Percentiles rank a stretch among this genome's conserved stretches.
Evolutionary conservation across 768 basidiomycete genomes (phyloP).

Genomic region (Serpula lacrymans): DNA sequence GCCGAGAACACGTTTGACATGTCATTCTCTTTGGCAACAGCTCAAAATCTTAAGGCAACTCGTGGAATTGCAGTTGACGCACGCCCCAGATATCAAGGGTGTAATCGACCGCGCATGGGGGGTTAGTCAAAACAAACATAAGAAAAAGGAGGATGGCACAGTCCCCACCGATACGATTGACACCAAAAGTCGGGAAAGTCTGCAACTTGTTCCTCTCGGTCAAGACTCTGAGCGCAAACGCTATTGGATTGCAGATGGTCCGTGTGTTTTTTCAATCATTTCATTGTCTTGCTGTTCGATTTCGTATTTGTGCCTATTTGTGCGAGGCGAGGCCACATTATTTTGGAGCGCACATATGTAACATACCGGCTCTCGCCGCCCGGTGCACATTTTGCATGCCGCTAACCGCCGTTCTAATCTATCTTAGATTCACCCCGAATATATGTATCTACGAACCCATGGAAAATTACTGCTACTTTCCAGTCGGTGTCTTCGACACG

Average conservation of each 20-base stretch:
- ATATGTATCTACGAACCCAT: constrained; percentile 84
- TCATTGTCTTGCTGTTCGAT: constrained; percentile 18
- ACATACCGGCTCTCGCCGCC: constrained; percentile 38
- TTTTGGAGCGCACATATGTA: no score
- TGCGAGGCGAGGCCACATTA: constrained; percentile 43
- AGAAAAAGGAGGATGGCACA: constrained; percentile 65
- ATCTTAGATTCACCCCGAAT: constrained; percentile 78
- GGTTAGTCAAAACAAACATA: constrained; percentile 78
- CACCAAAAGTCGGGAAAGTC: constrained; percentile 60
- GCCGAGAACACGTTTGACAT: constrained; percentile 23
- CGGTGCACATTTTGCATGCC: constrained; percentile 26
- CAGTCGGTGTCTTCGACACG: constrained; percentile 66
- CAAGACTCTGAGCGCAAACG: constrained; percentile 75
- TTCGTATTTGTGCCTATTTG: constrained; percentile 64
- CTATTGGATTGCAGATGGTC: constrained; percentile 88
- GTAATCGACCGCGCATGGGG: constrained; percentile 85
- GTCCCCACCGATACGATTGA: constrained; percentile 56
- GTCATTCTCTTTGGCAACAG: constrained; percentile 37
- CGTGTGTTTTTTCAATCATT: constrained; percentile 48
- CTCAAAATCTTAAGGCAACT: constrained; percentile 81
- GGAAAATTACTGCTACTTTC: constrained; percentile 82
- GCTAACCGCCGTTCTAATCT: constrained; percentile 29
- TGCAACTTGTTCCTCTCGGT: constrained; percentile 70
- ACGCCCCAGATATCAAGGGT: constrained; percentile 64
- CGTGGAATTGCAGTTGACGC: constrained; percentile 77